These are phyloP conservation scores for Candida piceae DNA, from an alignment of 805 yeast genomes.

Conservation along the genomic window DNA sequence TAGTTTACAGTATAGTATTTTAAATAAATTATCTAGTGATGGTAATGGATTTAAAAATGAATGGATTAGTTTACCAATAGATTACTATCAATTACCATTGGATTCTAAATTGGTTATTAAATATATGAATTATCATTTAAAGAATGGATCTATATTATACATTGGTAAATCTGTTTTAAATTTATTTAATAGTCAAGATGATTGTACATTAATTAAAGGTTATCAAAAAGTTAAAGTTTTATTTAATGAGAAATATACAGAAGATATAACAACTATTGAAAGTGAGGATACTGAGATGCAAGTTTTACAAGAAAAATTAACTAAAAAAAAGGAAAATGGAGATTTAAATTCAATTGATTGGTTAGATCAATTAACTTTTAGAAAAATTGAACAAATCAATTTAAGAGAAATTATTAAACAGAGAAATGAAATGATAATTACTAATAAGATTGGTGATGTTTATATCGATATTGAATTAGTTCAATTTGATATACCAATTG, in stretches of 20 bases:
- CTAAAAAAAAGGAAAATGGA: conserved; percentile 62
- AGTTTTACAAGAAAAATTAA: conserved; percentile 47
- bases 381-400: conserved; percentile 43
- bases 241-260: conserved; percentile 3
- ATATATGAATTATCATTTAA: conserved; percentile 59
- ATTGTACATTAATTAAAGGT: conserved; percentile 65
- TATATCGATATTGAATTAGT: conserved; percentile 44
- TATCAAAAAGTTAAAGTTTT: too few relatives aligned
- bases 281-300: conserved; percentile 34
- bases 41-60: conserved; percentile 43
- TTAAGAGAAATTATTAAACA: conserved; percentile 8
- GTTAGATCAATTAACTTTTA: conserved; percentile 65
- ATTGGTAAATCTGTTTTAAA: conserved; percentile 60
- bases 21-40: too few relatives aligned
- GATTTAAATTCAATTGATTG: conserved; percentile 59
- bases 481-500: conserved; percentile 67
- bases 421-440: conserved; percentile 8
- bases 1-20: too few relatives aligned
- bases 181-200: conserved; percentile 42
- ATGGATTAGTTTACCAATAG: conserved; percentile 69
- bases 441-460: conserved; percentile 13
- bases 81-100: conserved; percentile 64
- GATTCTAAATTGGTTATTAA: conserved; percentile 55
- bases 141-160: conserved; percentile 40
- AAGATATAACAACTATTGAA: conserved; percentile 7